A percentile compares a stretch with the other conserved stretches of the same genome.
Conservation (phyloP, 805 yeast species). For the Kluyveromyces lactis region DNA sequence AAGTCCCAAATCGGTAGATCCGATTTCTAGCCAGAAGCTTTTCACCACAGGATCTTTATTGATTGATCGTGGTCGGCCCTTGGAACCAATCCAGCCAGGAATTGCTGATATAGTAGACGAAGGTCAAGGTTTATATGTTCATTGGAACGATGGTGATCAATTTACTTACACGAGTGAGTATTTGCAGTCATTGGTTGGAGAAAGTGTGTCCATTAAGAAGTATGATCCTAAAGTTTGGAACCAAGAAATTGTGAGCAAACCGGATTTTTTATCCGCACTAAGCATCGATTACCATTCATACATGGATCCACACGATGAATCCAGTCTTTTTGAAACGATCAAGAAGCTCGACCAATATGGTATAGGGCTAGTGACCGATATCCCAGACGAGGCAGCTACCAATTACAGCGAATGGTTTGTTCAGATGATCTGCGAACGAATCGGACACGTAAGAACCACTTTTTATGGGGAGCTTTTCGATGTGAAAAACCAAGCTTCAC, state of each 20-base stretch:
- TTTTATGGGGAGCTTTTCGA: conserved; percentile 68
- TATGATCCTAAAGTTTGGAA: conserved; percentile 38
- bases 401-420: conserved; percentile 28
- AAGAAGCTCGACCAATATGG: conserved; percentile 48
- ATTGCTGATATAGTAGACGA: conserved; percentile 29
- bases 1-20: conserved; percentile 42
- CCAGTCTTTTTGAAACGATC: conserved; percentile 33
- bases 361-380: conserved; percentile 41
- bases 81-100: conserved; percentile 30
- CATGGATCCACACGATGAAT: conserved; percentile 23
- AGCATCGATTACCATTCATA: conserved; percentile 35
- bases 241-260: conserved; percentile 11
- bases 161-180: conserved; percentile 39
- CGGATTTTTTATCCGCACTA: conserved; percentile 21
- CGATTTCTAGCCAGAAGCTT: conserved; percentile 48
- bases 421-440: conserved; percentile 40
- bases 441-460: conserved; percentile 64
- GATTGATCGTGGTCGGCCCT: conserved; percentile 9
- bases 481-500: conserved; percentile 41
- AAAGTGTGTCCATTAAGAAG: conserved; percentile 24
- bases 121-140: conserved; percentile 32
- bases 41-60: conserved; percentile 51
- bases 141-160: conserved; percentile 41
- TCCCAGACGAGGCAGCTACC: conserved; percentile 36
- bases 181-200: conserved; percentile 36